Evolutionary conservation across 306 rosid genomes (phyloP).

Genomic region (Sphenostylis stenocarpa): DNA sequence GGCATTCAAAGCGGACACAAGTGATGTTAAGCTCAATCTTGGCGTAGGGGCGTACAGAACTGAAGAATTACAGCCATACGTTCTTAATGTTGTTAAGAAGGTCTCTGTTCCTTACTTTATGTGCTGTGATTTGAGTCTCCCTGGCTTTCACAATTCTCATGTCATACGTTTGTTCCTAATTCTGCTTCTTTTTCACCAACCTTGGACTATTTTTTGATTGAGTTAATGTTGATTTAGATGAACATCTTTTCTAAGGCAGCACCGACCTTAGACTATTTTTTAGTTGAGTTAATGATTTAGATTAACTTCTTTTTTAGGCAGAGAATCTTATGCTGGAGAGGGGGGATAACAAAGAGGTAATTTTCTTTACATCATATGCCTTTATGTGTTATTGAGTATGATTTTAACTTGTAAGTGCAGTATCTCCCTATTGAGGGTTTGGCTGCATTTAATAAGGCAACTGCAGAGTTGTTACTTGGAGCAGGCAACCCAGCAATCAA

Average conservation of each 20-base stretch:
- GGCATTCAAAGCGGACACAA: slow-evolving; percentile 79
- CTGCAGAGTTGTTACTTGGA: slow-evolving; percentile 88
- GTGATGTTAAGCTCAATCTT: slow-evolving; percentile 79
- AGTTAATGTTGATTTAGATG: slow-evolving; percentile 19
- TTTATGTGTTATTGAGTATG: slow-evolving; percentile 32
- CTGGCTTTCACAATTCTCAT: neutral
- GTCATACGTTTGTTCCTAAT: neutral
- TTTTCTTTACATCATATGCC: neutral
- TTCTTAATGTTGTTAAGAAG: slow-evolving; percentile 90
- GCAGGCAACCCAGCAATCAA: slow-evolving; percentile 77
- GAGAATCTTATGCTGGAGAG: slow-evolving; percentile 88
- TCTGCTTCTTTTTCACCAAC: slow-evolving; percentile 20
- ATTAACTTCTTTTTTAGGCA: slow-evolving; percentile 48
- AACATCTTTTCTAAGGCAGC: slow-evolving; percentile 54
- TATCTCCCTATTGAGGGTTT: slow-evolving; percentile 97
- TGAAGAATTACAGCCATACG: slow-evolving; percentile 86
- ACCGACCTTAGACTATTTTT: neutral
- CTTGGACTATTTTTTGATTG: neutral
- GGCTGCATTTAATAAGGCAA: slow-evolving; percentile 94
- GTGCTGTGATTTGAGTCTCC: slow-evolving; percentile 1
- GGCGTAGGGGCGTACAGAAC: slow-evolving; percentile 98
- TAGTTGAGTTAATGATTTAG: slow-evolving; percentile 2
- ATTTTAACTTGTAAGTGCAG: slow-evolving; percentile 45
- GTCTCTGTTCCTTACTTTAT: slow-evolving; percentile 38
- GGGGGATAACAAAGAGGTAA: slow-evolving; percentile 96